Percentiles rank a stretch among this genome's conserved stretches.
Evolutionary conservation across 2,329 filamentous ascomycete species (phyloP).

Genomic region (Aspergillus latus): DNA sequence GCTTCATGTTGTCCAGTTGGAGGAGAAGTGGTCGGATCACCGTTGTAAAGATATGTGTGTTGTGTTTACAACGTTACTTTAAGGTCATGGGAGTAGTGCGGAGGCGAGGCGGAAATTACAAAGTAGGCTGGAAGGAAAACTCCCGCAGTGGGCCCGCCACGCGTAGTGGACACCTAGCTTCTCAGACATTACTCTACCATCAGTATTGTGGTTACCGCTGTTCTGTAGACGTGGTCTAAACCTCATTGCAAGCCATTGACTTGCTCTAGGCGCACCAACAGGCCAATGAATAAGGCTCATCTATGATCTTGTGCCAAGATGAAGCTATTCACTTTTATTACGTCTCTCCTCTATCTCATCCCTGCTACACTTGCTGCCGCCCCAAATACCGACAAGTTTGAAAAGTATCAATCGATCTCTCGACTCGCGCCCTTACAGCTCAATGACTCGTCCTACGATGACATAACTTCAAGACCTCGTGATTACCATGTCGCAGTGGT

Average conservation of each 20-base stretch:
- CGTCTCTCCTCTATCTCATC: conserved; percentile 43
- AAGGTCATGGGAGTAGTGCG: too few species aligned
- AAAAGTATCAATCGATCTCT: conserved; percentile 67
- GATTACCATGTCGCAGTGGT: conserved; percentile 83
- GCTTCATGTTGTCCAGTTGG: conserved; percentile 9
- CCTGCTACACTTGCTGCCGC: conserved; percentile 43
- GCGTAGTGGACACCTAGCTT: conserved; percentile 15
- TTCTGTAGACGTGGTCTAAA: not conserved
- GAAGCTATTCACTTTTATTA: conserved; percentile 32
- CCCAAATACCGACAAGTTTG: conserved; percentile 66
- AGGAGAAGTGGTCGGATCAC: not conserved
- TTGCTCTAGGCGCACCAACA: not conserved
- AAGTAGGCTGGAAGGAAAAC: not conserved
- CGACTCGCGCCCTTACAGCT: conserved; percentile 72
- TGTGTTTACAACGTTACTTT: too few species aligned
- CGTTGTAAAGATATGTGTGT: too few species aligned
- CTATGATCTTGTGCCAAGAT: conserved; percentile 28
- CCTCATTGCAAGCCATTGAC: conserved; percentile 2
- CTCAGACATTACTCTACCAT: not conserved
- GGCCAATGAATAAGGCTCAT: not conserved
- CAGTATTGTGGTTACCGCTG: not conserved
- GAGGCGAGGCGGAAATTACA: too few species aligned
- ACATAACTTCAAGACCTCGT: conserved; percentile 72
- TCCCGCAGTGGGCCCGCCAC: conserved; percentile 5
- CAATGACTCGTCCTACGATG: conserved; percentile 70